Evolutionary conservation across 805 yeast species (phyloP).

Genomic region (Isabelozyma gotoi): DNA sequence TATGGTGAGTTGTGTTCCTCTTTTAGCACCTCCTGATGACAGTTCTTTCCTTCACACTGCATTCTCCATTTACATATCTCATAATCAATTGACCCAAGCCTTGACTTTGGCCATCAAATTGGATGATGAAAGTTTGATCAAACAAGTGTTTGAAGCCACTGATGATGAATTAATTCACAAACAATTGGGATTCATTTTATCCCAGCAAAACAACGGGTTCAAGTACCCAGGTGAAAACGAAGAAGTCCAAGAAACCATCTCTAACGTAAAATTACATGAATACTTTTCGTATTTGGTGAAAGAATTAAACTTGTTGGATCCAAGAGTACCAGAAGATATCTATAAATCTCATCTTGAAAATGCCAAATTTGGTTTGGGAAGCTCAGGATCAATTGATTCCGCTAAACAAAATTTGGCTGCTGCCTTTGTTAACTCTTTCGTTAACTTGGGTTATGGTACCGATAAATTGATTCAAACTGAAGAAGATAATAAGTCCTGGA

Average conservation of each 20-base stretch:
- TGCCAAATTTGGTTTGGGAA: slow-evolving; percentile 55
- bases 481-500: slow-evolving; percentile 75
- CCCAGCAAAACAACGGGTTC: slow-evolving; percentile 83
- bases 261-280: slow-evolving; percentile 75
- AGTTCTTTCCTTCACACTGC: slow-evolving; percentile 84
- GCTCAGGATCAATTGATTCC: slow-evolving; percentile 65
- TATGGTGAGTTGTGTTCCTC: slow-evolving; percentile 94
- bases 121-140: slow-evolving; percentile 76
- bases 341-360: slow-evolving; percentile 89
- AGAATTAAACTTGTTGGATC: slow-evolving; percentile 84
- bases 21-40: slow-evolving; percentile 94
- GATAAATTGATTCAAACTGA: slow-evolving; percentile 79
- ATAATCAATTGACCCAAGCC: slow-evolving; percentile 85
- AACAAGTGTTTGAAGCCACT: slow-evolving; percentile 79
- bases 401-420: slow-evolving; percentile 95
- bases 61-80: slow-evolving; percentile 75
- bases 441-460: slow-evolving; percentile 86
- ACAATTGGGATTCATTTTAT: slow-evolving; percentile 87
- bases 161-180: slow-evolving; percentile 72
- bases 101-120: slow-evolving; percentile 84
- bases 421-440: slow-evolving; percentile 88
- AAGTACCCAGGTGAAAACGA: slow-evolving; percentile 58
- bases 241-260: slow-evolving; percentile 79
- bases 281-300: slow-evolving; percentile 77
- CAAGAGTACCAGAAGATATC: slow-evolving; percentile 93